Conservation (phyloP, 768 basidiomycete species). For the Boletus rex-veris region DNA sequence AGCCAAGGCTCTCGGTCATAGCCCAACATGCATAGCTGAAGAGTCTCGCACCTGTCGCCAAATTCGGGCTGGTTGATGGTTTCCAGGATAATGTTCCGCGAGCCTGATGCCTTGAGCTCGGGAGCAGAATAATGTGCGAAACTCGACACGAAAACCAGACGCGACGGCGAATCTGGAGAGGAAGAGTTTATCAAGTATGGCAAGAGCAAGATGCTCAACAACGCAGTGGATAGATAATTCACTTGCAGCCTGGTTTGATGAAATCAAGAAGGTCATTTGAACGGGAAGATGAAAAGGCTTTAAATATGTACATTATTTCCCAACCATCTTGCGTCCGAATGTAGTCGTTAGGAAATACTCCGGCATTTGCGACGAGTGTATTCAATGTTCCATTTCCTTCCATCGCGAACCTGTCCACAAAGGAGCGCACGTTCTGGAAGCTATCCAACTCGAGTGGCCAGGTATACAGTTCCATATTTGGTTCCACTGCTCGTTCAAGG, state of each 20-base stretch:
- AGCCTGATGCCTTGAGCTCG: constrained; percentile 1
- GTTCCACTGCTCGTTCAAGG: constrained; percentile 10
- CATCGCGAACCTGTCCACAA: constrained; percentile 28
- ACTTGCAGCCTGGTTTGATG: constrained; percentile 32
- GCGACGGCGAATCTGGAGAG: constrained; percentile 20
- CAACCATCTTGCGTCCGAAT: constrained; percentile 43
- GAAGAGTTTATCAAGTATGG: constrained; percentile 31
- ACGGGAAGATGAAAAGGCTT: background rate
- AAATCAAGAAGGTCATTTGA: background rate
- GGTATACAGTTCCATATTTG: constrained; percentile 15
- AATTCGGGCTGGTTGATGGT: constrained; percentile 22
- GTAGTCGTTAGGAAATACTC: constrained; percentile 15
- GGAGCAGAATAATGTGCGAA: constrained; percentile 22
- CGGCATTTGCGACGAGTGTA: constrained; percentile 33
- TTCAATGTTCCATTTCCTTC: constrained; percentile 25
- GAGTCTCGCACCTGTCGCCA: constrained; percentile 17
- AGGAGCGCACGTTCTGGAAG: constrained; percentile 31
- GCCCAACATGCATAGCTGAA: background rate
- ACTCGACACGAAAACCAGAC: constrained; percentile 32
- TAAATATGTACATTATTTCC: constrained; percentile 44
- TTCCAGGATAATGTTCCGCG: constrained; percentile 22
- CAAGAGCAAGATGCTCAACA: constrained; percentile 33
- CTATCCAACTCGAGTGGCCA: constrained; percentile 35
- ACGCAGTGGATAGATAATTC: constrained; percentile 33
- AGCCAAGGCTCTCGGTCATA: background rate